A percentile compares a stretch with the other conserved stretches of the same genome.
These are phyloP conservation scores for Nitzschia putrida DNA, from an alignment of 108 stramenopile species.

Conservation along the genomic window DNA sequence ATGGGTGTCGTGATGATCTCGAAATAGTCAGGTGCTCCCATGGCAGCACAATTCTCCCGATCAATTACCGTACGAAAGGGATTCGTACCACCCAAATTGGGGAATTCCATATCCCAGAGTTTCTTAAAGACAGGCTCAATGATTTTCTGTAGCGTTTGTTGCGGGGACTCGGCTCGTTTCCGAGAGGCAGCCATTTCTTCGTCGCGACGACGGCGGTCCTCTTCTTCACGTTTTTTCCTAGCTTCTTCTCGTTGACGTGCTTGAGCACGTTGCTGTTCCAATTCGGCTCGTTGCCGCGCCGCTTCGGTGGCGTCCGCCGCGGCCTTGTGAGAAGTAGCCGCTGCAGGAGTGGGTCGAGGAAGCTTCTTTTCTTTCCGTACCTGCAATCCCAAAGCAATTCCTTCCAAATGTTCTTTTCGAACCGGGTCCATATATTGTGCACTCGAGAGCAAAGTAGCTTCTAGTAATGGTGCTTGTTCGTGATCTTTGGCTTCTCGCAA, in stretches of 20 bases:
- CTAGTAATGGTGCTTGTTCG: conserved; percentile 72
- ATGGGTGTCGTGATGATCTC: conserved; percentile 67
- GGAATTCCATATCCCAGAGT: conserved; percentile 82
- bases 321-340: conserved; percentile 19
- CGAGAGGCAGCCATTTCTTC: conserved; percentile 25
- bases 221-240: conserved; percentile 32
- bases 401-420: conserved; percentile 64
- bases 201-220: conserved; percentile 33
- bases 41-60: conserved; percentile 57
- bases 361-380: conserved; percentile 50
- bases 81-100: conserved; percentile 62
- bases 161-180: conserved; percentile 47
- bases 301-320: conserved; percentile 25
- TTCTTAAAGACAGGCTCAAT: conserved; percentile 69
- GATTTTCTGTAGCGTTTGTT: conserved; percentile 59
- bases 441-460: conserved; percentile 62
- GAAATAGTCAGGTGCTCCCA: conserved; percentile 84
- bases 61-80: conserved; percentile 86
- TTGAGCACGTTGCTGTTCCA: conserved; percentile 41
- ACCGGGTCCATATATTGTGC: conserved; percentile 36
- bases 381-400: conserved; percentile 64
- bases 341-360: conserved; percentile 25
- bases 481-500: conserved; percentile 80
- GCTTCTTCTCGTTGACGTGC: conserved; percentile 41
- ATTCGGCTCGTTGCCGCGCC: conserved; percentile 40